phyloP scores from a whole-genome alignment of 495 filamentous ascomycete genomes.

The Cercophora newfieldiana region DNA sequence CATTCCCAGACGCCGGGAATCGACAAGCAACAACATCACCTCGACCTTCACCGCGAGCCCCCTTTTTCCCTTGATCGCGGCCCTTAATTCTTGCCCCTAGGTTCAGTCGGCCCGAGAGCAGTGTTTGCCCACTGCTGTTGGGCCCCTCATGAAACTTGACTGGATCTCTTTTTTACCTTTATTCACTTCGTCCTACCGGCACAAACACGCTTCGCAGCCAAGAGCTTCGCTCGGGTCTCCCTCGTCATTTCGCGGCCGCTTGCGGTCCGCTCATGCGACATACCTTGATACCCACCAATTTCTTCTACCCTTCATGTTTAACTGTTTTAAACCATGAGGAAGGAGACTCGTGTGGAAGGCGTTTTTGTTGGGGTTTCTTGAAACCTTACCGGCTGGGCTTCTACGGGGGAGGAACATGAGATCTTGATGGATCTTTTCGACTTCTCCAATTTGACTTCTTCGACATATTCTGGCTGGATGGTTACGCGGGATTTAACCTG shows the following conservation, averaged over 20 bases:
- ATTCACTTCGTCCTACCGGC: not conserved
- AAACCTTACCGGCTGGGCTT: slow-evolving; percentile 7
- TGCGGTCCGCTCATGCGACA: slow-evolving; percentile 4
- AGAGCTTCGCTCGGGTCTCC: not conserved
- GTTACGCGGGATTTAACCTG: not conserved
- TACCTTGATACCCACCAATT: slow-evolving; percentile 14
- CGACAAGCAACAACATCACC: not conserved
- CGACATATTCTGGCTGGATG: slow-evolving; percentile 10
- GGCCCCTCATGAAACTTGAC: not conserved
- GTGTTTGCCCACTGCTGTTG: not conserved
- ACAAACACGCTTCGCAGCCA: slow-evolving; percentile 10
- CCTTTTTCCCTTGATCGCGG: not conserved
- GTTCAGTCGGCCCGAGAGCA: not conserved
- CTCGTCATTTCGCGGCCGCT: slow-evolving; percentile 8
- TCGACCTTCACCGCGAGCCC: not conserved
- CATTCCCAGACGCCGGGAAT: not conserved
- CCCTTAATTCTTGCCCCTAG: not conserved
- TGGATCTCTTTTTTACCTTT: not conserved
- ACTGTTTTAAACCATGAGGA: not conserved
- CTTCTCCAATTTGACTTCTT: not conserved
- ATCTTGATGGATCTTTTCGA: slow-evolving; percentile 14
- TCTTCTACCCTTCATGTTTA: slow-evolving; percentile 2
- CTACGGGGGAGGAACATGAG: slow-evolving; percentile 1
- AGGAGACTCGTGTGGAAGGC: not conserved
- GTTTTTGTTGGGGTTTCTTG: not conserved